These are phyloP conservation scores for Globisporangium iwayamae DNA, from an alignment of 352 stramenopile species.

Conservation along the genomic window DNA sequence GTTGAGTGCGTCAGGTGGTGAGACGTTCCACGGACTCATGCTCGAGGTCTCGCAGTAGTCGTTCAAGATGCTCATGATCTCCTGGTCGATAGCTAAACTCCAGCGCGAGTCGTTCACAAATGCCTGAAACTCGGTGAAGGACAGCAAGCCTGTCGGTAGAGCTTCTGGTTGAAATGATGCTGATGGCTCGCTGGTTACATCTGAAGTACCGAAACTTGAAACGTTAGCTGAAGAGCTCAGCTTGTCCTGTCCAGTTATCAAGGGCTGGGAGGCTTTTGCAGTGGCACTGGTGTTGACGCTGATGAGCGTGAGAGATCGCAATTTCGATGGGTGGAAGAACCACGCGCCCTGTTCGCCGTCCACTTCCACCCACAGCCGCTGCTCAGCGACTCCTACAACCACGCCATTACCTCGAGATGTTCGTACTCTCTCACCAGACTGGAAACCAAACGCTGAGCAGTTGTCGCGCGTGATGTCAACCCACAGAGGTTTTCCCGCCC, in stretches of 20 bases:
- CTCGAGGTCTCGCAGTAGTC: slow-evolving; percentile 50
- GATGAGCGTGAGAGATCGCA: slow-evolving; percentile 37
- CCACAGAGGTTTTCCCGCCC: slow-evolving; percentile 57
- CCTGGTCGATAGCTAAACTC: slow-evolving; percentile 36
- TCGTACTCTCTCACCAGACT: slow-evolving; percentile 54
- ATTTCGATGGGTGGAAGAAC: slow-evolving; percentile 74
- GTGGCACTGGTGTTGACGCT: slow-evolving; percentile 2
- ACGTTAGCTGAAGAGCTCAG: not conserved
- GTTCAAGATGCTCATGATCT: slow-evolving; percentile 42
- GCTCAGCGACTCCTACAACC: slow-evolving; percentile 57
- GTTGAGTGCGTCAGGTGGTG: slow-evolving; percentile 29
- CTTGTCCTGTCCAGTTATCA: not conserved
- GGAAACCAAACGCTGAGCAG: slow-evolving; percentile 46
- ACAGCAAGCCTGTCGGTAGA: not conserved
- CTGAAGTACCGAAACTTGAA: not conserved
- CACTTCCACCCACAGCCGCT: slow-evolving; percentile 75
- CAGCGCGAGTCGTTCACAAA: slow-evolving; percentile 35
- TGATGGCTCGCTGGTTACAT: not conserved
- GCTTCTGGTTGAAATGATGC: not conserved
- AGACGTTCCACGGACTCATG: slow-evolving; percentile 62
- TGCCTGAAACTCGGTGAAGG: slow-evolving; percentile 23
- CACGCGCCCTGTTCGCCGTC: slow-evolving; percentile 74
- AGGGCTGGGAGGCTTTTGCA: not conserved
- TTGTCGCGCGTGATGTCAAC: slow-evolving; percentile 50
- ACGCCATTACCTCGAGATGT: slow-evolving; percentile 70